Evolutionary conservation across 2,329 filamentous ascomycete genomes (phyloP).

Genomic region (Paraphoma chrysanthemicola): DNA sequence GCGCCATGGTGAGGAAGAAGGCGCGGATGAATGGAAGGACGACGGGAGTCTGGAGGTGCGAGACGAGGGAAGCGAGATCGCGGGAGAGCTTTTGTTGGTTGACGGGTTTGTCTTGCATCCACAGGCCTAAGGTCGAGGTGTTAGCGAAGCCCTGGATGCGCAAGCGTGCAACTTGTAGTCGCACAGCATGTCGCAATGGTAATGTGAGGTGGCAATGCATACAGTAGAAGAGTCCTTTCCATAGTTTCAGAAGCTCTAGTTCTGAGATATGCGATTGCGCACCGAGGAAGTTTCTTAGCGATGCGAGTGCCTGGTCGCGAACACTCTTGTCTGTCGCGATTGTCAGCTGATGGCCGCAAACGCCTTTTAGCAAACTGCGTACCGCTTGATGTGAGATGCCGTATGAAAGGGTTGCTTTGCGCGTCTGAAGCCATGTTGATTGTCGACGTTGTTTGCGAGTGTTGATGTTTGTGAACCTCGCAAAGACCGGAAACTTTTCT

Average conservation of each 20-base stretch:
- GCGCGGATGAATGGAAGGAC: slow-evolving; percentile 54
- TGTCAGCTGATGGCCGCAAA: slow-evolving; percentile 10
- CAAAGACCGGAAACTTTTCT: slow-evolving; percentile 29
- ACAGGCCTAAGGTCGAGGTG: slow-evolving; percentile 65
- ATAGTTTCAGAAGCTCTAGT: slow-evolving; percentile 83
- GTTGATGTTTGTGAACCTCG: slow-evolving; percentile 5
- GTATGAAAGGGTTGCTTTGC: slow-evolving; percentile 73
- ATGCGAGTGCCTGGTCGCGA: slow-evolving; percentile 77
- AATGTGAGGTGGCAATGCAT: slow-evolving; percentile 26
- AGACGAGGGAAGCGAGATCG: slow-evolving; percentile 76
- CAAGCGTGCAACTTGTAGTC: slow-evolving; percentile 5
- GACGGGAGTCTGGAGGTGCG: slow-evolving; percentile 59
- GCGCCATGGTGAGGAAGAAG: slow-evolving; percentile 60
- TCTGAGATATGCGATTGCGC: slow-evolving; percentile 66
- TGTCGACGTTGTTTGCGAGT: slow-evolving; percentile 3
- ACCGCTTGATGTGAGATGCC: slow-evolving; percentile 86
- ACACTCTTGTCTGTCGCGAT: slow-evolving; percentile 71
- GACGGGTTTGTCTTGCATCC: slow-evolving; percentile 90
- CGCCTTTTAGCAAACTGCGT: slow-evolving; percentile 34
- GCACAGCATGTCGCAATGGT: background rate
- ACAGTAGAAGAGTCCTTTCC: slow-evolving; percentile 93
- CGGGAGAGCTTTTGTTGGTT: slow-evolving; percentile 83
- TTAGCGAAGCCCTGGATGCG: background rate
- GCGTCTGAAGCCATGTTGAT: slow-evolving; percentile 46
- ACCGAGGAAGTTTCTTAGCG: slow-evolving; percentile 79